Percentiles rank a stretch among this genome's conserved stretches.
phyloP scores from a whole-genome alignment of 805 yeast species.

The Nakazawaea wyomingensis region DNA sequence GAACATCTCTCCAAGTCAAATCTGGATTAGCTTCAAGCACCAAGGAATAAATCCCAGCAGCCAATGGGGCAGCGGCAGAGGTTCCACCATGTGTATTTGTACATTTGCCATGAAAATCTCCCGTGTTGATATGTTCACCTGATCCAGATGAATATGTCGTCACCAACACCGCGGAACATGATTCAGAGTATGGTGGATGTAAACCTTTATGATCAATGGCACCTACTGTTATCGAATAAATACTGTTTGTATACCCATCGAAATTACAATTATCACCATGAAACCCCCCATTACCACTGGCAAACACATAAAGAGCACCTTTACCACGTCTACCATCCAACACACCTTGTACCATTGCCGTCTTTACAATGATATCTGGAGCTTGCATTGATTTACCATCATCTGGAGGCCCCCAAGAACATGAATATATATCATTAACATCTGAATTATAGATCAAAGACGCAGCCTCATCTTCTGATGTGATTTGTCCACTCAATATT shows the following conservation, averaged over 20 bases:
- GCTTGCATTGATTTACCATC: constrained; percentile 83
- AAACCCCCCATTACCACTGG: constrained; percentile 89
- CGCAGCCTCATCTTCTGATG: constrained; percentile 86
- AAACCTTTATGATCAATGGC: constrained; percentile 84
- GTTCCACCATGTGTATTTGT: constrained; percentile 87
- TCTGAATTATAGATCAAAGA: constrained; percentile 78
- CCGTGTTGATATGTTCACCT: constrained; percentile 83
- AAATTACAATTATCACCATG: constrained; percentile 88
- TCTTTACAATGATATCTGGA: constrained; percentile 72
- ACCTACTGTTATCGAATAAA: constrained; percentile 90
- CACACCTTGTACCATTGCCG: constrained; percentile 81
- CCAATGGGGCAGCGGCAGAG: constrained; percentile 97
- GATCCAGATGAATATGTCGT: constrained; percentile 92
- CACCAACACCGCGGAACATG: constrained; percentile 91
- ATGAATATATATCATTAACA: constrained; percentile 87
- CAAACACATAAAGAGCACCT: constrained; percentile 91
- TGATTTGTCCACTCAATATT: constrained; percentile 74
- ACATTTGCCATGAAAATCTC: constrained; percentile 70
- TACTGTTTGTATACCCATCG: constrained; percentile 96
- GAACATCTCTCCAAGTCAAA: constrained; percentile 94
- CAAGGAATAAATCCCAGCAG: constrained; percentile 90
- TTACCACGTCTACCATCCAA: constrained; percentile 73
- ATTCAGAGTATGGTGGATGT: constrained; percentile 88
- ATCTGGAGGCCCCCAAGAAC: constrained; percentile 98
- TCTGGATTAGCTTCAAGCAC: constrained; percentile 80